Evolutionary conservation across 345 rosid genomes (phyloP).

Genomic region (Pugionium cornutum): DNA sequence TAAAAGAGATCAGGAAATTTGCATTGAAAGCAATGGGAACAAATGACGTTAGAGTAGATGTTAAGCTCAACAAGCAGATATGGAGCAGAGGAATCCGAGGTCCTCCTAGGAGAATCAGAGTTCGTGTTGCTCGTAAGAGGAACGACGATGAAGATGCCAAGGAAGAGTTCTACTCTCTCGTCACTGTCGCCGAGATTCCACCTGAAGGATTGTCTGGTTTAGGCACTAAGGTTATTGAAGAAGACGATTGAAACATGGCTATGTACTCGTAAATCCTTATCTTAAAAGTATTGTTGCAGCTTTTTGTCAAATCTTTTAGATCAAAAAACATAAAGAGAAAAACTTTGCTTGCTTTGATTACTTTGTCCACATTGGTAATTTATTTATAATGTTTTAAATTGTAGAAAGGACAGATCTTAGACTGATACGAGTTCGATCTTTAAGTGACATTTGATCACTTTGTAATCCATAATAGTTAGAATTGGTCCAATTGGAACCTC

Average conservation of each 20-base stretch:
- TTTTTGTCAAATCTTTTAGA: no score
- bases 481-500: no score
- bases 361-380: background rate
- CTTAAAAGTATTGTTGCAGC: no score
- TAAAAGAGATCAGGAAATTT: slow-evolving; percentile 25
- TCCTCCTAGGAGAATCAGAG: slow-evolving; percentile 61
- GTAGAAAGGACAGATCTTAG: background rate
- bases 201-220: slow-evolving; percentile 54
- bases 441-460: no score
- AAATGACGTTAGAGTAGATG: slow-evolving; percentile 46
- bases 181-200: slow-evolving; percentile 22
- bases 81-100: slow-evolving; percentile 54
- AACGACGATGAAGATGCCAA: slow-evolving; percentile 70
- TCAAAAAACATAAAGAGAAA: no score
- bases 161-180: slow-evolving; percentile 64
- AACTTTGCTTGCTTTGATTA: background rate
- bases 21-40: slow-evolving; percentile 63
- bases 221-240: slow-evolving; percentile 59
- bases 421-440: no score
- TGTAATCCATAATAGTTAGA: no score
- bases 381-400: slow-evolving; percentile 10
- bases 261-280: background rate
- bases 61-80: no score
- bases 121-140: slow-evolving; percentile 59
- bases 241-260: slow-evolving; percentile 44